Evolutionary conservation across 768 basidiomycete species (phyloP), one percentile per base, ranked within the genome.

Genomic region (Chlorophyllum brunneum): DNA sequence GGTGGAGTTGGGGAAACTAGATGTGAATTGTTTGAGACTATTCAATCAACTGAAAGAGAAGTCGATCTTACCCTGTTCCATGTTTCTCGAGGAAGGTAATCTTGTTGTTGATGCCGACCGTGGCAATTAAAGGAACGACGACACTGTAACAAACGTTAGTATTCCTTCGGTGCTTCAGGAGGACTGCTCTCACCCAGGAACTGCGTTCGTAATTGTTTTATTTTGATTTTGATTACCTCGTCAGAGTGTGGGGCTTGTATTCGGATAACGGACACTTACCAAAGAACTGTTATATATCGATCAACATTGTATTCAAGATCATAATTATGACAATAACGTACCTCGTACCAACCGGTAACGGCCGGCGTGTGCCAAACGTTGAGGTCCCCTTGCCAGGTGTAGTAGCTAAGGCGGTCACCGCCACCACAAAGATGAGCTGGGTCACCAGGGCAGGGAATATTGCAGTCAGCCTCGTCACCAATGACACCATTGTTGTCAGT

Each of bases 51-150:
- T 6, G 13, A 43, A 7, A 6, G 15, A 24, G 23, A 13, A 37
- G 42, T 24, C 4, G 18, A 54, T 24, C 72, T 23, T 61, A 78
- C 77, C 75, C 75, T 22, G 87, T 88, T 7, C 86, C 85, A 2
- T 49, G 68, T 63, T 91, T 92, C 65, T 92, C 88, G 5, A 92
- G 70, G 70, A 91, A 87, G 1, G 82, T 78, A 42, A 91, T 83
- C 61, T 91, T 92, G 72, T 86, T 83, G 70, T 91, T 91, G 66
- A 86, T 73, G 1, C 88, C 87, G 27, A 92, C 70, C 0, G 88
- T 90, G 2, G 85, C 81, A 31, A 89, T 79, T 52, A 90, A 70
- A 2, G 88, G 87, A 10, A 88, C 81, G 47, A 88, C 74, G 27
- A 88, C 73, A 2, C 88, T 88, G 29, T 29, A 22, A 46, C 54